Percentiles rank a stretch among this genome's conserved stretches.
phyloP scores from a whole-genome alignment of 2,329 filamentous ascomycete genomes.

The Neofusicoccum kwambonambiense region DNA sequence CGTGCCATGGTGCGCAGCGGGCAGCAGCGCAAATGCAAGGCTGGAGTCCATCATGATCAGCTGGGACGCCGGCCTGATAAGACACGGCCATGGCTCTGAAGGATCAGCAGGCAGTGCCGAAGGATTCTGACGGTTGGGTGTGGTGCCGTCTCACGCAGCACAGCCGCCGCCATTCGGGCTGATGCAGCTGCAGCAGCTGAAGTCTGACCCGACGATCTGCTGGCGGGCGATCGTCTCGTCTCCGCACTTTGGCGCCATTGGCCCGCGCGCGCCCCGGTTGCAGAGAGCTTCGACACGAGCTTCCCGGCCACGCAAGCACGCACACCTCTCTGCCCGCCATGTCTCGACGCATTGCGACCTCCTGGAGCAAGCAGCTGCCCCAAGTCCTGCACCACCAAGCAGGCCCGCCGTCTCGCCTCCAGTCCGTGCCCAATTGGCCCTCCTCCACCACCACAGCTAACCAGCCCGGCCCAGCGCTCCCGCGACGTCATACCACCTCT shows the following conservation, averaged over 20 bases:
- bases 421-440: constrained; percentile 4
- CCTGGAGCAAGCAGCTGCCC: constrained; percentile 12
- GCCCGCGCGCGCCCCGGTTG: not conserved
- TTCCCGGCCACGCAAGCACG: not conserved
- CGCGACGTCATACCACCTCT: not conserved
- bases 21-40: not conserved
- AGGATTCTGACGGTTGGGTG: not conserved
- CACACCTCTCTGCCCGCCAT: not conserved
- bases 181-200: not conserved
- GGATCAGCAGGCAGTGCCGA: not conserved
- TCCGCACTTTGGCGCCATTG: not conserved
- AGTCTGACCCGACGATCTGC: not conserved
- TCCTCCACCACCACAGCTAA: not conserved
- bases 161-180: not conserved
- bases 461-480: not conserved
- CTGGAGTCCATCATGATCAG: not conserved
- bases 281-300: not conserved
- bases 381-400: not conserved
- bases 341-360: constrained; percentile 14
- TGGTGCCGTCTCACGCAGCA: not conserved
- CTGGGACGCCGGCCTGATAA: not conserved
- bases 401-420: not conserved
- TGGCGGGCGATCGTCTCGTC: not conserved
- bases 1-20: not conserved
- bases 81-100: not conserved